Conservation (phyloP, 1,139 yeast species). For the Hansenula sp. region DNA sequence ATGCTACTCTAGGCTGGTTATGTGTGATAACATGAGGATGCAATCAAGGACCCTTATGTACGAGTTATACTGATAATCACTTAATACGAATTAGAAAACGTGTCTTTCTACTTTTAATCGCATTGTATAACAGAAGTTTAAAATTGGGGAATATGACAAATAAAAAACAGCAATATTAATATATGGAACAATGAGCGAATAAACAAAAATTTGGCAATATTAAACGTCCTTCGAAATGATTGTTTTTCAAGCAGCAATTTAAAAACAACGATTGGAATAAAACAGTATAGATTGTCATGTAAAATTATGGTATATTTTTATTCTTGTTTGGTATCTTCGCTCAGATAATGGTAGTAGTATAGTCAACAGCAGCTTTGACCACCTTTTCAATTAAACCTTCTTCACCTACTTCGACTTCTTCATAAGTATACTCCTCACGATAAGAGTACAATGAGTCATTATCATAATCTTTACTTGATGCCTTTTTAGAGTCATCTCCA, state of each 20-base stretch:
- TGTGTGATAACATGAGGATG: slow-evolving; percentile 60
- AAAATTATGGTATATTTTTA: neutral
- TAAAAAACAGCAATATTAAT: neutral
- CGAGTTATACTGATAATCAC: no score
- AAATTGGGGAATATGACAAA: no score
- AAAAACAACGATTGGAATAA: neutral
- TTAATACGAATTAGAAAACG: no score
- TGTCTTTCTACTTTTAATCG: no score
- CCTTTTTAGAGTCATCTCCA: neutral
- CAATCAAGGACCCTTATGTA: no score
- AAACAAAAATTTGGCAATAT: neutral
- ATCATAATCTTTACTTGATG: neutral
- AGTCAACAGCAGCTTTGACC: neutral
- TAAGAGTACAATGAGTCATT: slow-evolving; percentile 1
- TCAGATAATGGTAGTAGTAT: neutral
- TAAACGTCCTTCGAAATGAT: neutral
- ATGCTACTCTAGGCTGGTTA: slow-evolving; percentile 72
- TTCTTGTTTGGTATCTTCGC: neutral
- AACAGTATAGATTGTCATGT: neutral
- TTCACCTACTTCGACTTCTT: neutral
- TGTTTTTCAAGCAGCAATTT: neutral
- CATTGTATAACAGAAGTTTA: no score
- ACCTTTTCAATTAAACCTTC: neutral
- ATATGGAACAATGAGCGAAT: neutral
- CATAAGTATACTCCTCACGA: slow-evolving; percentile 1